A percentile compares a stretch with the other conserved stretches of the same genome.
phyloP scores from a whole-genome alignment of 2,329 filamentous ascomycete genomes.

The Parastagonospora nodorum region DNA sequence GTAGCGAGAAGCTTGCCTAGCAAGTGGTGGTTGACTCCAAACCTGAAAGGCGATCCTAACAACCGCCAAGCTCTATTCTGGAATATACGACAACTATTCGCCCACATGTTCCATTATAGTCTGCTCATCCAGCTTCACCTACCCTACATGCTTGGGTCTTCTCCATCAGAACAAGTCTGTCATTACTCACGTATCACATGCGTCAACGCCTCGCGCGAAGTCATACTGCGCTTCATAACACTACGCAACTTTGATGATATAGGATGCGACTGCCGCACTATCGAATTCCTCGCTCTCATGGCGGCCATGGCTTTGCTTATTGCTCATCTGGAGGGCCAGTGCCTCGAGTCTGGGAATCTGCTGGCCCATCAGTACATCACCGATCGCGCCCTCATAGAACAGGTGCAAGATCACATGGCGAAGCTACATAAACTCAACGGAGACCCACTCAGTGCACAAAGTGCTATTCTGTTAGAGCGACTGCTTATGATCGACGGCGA shows the following conservation, averaged over 20 bases:
- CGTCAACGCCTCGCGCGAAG: slow-evolving; percentile 13
- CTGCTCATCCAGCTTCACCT: slow-evolving; percentile 9
- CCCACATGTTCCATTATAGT: slow-evolving; percentile 9
- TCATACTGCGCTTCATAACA: slow-evolving; percentile 12
- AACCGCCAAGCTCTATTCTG: slow-evolving; percentile 1
- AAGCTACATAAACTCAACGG: slow-evolving; percentile 2
- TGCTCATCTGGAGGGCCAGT: slow-evolving; percentile 8
- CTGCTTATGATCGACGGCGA: slow-evolving; percentile 12
- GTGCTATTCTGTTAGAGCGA: slow-evolving; percentile 6
- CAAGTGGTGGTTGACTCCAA: slow-evolving; percentile 15
- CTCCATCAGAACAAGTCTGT: slow-evolving; percentile 23
- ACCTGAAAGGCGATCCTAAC: neutral
- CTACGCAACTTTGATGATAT: slow-evolving; percentile 10
- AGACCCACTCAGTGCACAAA: slow-evolving; percentile 9
- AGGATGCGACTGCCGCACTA: slow-evolving; percentile 9
- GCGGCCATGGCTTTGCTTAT: slow-evolving; percentile 10
- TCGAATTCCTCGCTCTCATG: slow-evolving; percentile 16
- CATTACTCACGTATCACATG: slow-evolving; percentile 7
- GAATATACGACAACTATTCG: slow-evolving; percentile 3
- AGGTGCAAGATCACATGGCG: slow-evolving; percentile 10
- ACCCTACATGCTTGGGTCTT: slow-evolving; percentile 11
- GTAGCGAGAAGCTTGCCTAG: slow-evolving; percentile 7
- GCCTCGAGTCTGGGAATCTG: slow-evolving; percentile 6
- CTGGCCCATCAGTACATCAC: slow-evolving; percentile 9
- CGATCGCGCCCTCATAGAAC: slow-evolving; percentile 16